Conservation (phyloP, 176 grass and related monocot species). For the Ensete glaucum region DNA sequence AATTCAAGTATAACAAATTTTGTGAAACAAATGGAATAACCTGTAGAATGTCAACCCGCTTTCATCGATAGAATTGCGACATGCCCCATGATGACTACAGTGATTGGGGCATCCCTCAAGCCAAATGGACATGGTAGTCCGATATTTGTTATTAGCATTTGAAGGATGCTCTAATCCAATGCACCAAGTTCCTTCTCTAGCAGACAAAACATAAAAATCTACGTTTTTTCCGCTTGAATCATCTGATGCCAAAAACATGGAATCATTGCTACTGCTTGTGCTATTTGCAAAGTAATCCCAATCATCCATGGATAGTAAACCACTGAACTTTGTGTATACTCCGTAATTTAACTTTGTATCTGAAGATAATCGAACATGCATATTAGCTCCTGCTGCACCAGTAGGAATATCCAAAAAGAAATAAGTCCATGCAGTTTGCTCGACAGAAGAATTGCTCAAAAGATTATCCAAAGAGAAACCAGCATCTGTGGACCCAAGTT, state of each 20-base stretch:
- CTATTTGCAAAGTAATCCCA: conserved; percentile 81
- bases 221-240: conserved; percentile 51
- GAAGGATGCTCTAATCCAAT: conserved; percentile 78
- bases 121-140: conserved; percentile 64
- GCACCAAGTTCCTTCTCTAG: conserved; percentile 88
- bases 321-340: conserved; percentile 67
- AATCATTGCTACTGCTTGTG: conserved; percentile 45
- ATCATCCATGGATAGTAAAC: conserved; percentile 60
- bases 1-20: conserved; percentile 16
- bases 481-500: conserved; percentile 28
- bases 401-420: conserved; percentile 78
- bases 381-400: conserved; percentile 71
- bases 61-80: conserved; percentile 73
- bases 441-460: conserved; percentile 62
- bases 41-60: conserved; percentile 89
- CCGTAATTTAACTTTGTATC: conserved; percentile 63
- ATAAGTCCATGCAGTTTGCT: conserved; percentile 68
- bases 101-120: conserved; percentile 75
- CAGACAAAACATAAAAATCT: conserved; percentile 89
- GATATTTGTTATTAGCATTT: conserved; percentile 26
- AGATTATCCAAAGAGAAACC: conserved; percentile 56
- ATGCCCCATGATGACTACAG: conserved; percentile 70
- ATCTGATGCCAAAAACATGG: conserved; percentile 46
- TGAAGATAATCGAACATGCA: conserved; percentile 64
- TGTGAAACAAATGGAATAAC: conserved; percentile 29